A percentile compares a stretch with the other conserved stretches of the same genome.
Conservation (phyloP, 495 filamentous ascomycete genomes). For the Aspergillus affinis region DNA sequence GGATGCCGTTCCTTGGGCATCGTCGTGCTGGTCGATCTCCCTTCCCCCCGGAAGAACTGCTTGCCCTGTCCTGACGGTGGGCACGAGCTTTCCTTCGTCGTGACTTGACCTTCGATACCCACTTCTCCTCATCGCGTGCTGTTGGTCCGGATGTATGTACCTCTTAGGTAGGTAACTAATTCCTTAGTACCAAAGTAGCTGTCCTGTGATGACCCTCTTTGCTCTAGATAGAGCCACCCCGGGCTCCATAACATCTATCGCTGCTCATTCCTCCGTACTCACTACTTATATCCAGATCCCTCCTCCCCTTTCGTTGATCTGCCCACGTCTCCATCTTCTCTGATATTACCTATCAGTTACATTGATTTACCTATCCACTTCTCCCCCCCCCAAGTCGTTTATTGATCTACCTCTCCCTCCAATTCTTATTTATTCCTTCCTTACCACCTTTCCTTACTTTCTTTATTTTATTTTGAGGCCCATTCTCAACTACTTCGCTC, state of each 20-base stretch:
- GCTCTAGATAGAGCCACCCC: background rate
- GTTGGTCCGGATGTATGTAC: conserved; percentile 1
- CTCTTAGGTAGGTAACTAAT: conserved; percentile 1
- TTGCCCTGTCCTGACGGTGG: conserved; percentile 11
- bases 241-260: background rate
- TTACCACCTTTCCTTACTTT: background rate
- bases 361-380: background rate
- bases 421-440: conserved; percentile 1
- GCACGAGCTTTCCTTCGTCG: conserved; percentile 16
- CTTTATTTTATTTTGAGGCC: too few relatives aligned
- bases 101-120: conserved; percentile 3
- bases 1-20: conserved; percentile 21
- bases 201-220: background rate
- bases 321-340: conserved; percentile 1
- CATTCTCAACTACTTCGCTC: background rate
- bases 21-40: conserved; percentile 24
- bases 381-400: conserved; percentile 1
- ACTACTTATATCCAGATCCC: conserved; percentile 1
- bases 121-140: conserved; percentile 13
- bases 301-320: background rate
- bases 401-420: conserved; percentile 1
- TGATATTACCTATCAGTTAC: background rate
- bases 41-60: conserved; percentile 15
- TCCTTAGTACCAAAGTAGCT: background rate
- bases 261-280: background rate